Evolutionary conservation across 2,329 filamentous ascomycete genomes (phyloP).

Genomic region (Canariomyces notabilis): DNA sequence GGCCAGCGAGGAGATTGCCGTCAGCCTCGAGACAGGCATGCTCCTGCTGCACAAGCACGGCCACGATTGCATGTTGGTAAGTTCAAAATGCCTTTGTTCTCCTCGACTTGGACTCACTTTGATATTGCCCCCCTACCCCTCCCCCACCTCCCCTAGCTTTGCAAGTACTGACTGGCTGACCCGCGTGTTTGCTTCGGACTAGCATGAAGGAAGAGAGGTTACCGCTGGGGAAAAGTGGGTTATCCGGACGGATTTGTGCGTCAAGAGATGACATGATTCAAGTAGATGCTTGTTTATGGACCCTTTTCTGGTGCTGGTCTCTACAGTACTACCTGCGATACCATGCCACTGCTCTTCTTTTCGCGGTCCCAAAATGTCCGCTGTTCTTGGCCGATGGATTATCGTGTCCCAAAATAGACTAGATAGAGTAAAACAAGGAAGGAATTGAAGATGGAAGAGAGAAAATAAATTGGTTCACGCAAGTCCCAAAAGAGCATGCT

Average conservation of each 20-base stretch:
- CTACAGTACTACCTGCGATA: no score
- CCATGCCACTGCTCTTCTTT: no score
- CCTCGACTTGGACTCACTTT: not conserved
- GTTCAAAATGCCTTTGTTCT: conserved; percentile 24
- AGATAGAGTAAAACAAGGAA: no score
- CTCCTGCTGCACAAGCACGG: conserved; percentile 84
- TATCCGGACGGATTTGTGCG: conserved; percentile 74
- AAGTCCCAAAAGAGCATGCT: no score
- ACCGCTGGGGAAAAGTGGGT: conserved; percentile 84
- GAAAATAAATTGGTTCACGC: no score
- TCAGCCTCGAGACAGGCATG: conserved; percentile 77
- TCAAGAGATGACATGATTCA: conserved; percentile 54
- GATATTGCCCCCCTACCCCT: not conserved
- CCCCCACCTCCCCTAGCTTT: not conserved
- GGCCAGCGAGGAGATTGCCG: conserved; percentile 60
- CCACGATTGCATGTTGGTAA: conserved; percentile 73
- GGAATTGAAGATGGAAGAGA: no score
- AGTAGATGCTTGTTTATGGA: no score
- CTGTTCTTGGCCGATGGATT: no score
- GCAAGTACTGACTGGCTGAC: not conserved
- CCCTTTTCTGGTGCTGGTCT: no score
- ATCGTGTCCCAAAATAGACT: no score
- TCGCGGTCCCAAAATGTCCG: no score
- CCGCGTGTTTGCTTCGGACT: no score
- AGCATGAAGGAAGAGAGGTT: conserved; percentile 82